Percentiles rank a stretch among this genome's conserved stretches.
Conservation (phyloP, 2,329 filamentous ascomycete genomes). For the Nothophaeocryptopus gaeumannii region DNA sequence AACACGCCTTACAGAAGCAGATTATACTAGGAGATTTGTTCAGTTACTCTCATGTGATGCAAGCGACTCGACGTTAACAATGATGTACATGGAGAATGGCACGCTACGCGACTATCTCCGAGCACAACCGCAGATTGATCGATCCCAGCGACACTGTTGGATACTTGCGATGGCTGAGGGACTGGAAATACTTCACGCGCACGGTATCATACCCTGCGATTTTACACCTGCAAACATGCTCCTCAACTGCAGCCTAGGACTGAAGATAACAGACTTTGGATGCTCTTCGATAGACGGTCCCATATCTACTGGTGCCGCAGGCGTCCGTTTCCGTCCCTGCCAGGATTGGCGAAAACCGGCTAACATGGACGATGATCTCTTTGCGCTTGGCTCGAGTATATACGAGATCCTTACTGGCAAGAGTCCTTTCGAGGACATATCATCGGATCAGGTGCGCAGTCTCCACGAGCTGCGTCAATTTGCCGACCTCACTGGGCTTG, state of each 20-base stretch:
- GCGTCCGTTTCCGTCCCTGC: conserved; percentile 5
- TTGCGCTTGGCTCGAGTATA: conserved; percentile 7
- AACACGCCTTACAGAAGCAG: not conserved
- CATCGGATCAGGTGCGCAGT: conserved; percentile 3
- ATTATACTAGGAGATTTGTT: not conserved
- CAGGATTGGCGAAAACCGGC: conserved; percentile 2
- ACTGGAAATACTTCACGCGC: conserved; percentile 2
- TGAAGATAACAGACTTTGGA: conserved; percentile 5
- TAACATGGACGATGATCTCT: conserved; percentile 3
- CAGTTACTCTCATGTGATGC: not conserved
- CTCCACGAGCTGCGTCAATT: not conserved
- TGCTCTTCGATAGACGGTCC: not conserved
- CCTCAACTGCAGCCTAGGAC: conserved; percentile 1
- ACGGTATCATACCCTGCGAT: not conserved
- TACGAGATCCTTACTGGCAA: conserved; percentile 4
- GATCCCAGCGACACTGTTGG: not conserved
- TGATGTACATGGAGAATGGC: conserved; percentile 1
- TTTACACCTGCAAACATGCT: conserved; percentile 8
- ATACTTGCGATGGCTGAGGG: conserved; percentile 5
- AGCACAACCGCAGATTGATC: conserved; percentile 1
- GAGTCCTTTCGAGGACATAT: conserved; percentile 1
- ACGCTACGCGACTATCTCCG: not conserved
- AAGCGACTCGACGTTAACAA: not conserved
- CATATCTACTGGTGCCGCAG: conserved; percentile 1
- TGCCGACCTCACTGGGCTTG: not conserved